Conservation (phyloP, 352 stramenopile species). For the Pythium guiyangense region DNA sequence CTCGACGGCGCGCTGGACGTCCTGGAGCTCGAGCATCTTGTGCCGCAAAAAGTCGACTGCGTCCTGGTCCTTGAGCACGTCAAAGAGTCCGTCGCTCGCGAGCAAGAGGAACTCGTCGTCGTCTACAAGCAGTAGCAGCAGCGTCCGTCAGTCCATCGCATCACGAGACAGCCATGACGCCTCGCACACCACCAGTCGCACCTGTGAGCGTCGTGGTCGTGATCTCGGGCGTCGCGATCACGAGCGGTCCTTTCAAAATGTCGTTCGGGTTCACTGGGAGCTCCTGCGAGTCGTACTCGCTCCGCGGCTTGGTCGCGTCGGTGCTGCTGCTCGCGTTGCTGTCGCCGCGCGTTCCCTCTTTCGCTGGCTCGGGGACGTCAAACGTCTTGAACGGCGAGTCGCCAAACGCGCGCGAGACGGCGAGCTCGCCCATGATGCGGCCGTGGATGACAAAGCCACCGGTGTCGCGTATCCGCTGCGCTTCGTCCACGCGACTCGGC, state of each 20-base stretch:
- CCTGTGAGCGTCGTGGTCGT: slow-evolving; percentile 65
- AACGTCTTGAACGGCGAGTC: slow-evolving; percentile 97
- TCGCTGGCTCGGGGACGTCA: slow-evolving; percentile 47
- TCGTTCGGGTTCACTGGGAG: slow-evolving; percentile 80
- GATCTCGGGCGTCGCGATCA: slow-evolving; percentile 77
- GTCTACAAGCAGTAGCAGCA: no score
- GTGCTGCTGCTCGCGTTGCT: slow-evolving; percentile 8
- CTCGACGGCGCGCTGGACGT: slow-evolving; percentile 79
- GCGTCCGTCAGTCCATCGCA: neutral
- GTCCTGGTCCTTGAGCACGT: slow-evolving; percentile 83
- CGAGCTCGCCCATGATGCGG: slow-evolving; percentile 92
- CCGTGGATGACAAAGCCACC: slow-evolving; percentile 88
- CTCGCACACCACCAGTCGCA: slow-evolving; percentile 4
- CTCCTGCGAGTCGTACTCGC: slow-evolving; percentile 75
- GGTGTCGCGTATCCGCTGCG: slow-evolving; percentile 92
- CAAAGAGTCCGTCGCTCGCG: slow-evolving; percentile 76
- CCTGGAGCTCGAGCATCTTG: slow-evolving; percentile 62
- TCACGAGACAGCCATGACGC: no score
- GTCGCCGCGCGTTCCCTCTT: slow-evolving; percentile 1
- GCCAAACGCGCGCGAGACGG: slow-evolving; percentile 77
- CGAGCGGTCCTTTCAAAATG: slow-evolving; percentile 77
- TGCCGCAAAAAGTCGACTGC: slow-evolving; percentile 69
- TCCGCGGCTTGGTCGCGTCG: slow-evolving; percentile 48
- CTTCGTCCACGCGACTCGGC: slow-evolving; percentile 90
- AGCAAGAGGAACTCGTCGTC: slow-evolving; percentile 80